A percentile compares a stretch with the other conserved stretches of the same genome.
Conservation (phyloP, 257 asterid genomes). For the Verbena officinalis region DNA sequence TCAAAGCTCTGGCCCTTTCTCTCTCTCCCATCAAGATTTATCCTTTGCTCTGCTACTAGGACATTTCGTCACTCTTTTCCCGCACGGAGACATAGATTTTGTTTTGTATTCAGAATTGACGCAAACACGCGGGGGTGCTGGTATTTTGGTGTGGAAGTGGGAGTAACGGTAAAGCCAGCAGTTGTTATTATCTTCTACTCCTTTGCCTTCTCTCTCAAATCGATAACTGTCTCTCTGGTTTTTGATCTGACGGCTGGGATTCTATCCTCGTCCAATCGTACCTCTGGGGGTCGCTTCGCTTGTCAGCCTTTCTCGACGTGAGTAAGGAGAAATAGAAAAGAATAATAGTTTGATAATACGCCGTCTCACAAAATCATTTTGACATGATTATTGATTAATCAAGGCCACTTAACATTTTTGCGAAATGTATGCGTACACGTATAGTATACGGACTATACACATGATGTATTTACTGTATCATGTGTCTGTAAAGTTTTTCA, state of each 20-base stretch:
- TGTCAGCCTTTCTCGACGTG: slow-evolving; percentile 32
- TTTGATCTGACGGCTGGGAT: slow-evolving; percentile 43
- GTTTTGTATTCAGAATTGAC: no score
- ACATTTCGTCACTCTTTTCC: not conserved
- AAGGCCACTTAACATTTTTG: slow-evolving; percentile 23
- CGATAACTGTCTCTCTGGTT: slow-evolving; percentile 27
- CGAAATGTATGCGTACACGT: not conserved
- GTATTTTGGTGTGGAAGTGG: slow-evolving; percentile 10
- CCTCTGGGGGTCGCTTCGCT: slow-evolving; percentile 33
- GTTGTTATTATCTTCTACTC: slow-evolving; percentile 12
- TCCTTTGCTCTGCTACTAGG: not conserved
- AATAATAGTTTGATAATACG: slow-evolving; percentile 2
- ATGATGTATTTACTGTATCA: slow-evolving; percentile 13
- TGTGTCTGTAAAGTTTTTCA: not conserved
- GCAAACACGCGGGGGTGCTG: no score
- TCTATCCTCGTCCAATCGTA: slow-evolving; percentile 28
- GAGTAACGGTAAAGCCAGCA: slow-evolving; percentile 24
- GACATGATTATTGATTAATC: slow-evolving; percentile 35
- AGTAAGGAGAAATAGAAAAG: slow-evolving; percentile 21
- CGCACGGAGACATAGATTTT: not conserved
- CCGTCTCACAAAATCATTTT: slow-evolving; percentile 29
- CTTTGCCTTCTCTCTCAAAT: slow-evolving; percentile 27
- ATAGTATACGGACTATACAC: not conserved
- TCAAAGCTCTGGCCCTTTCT: slow-evolving; percentile 24
- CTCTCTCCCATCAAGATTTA: no score